A percentile compares a stretch with the other conserved stretches of the same genome.
These are phyloP conservation scores for Parachaetomium inaequale DNA, from an alignment of 495 filamentous ascomycete genomes.

Conservation along the genomic window DNA sequence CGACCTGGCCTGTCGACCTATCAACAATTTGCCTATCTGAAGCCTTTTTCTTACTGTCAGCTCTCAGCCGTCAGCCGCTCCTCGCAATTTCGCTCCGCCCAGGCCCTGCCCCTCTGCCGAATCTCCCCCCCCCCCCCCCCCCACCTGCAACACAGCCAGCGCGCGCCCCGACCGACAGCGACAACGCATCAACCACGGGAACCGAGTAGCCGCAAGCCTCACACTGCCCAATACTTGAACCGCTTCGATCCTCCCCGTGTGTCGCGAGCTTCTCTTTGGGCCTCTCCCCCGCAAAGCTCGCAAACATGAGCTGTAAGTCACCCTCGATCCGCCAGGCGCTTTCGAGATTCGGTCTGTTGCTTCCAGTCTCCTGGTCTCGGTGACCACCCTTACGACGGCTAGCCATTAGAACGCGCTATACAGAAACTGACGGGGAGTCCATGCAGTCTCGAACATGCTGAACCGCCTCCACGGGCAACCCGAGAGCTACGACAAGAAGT, in stretches of 20 bases:
- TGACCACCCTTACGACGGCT: slow-evolving; percentile 1
- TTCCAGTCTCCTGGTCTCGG: slow-evolving; percentile 10
- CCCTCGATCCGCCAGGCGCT: slow-evolving; percentile 25
- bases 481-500: slow-evolving; percentile 98
- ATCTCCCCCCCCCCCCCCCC: too few species aligned
- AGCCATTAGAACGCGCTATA: neutral
- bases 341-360: slow-evolving; percentile 26
- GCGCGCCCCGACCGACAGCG: neutral
- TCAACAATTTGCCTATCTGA: neutral
- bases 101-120: slow-evolving; percentile 12
- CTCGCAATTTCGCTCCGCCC: slow-evolving; percentile 17
- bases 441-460: slow-evolving; percentile 80
- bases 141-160: slow-evolving; percentile 20
- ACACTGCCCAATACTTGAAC: slow-evolving; percentile 8
- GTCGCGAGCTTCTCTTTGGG: slow-evolving; percentile 2
- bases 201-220: slow-evolving; percentile 7
- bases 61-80: slow-evolving; percentile 27
- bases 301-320: slow-evolving; percentile 40
- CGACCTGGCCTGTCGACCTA: slow-evolving; percentile 6
- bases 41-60: slow-evolving; percentile 12
- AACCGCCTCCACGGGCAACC: slow-evolving; percentile 98
- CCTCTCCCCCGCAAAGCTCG: slow-evolving; percentile 24
- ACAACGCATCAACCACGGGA: neutral
- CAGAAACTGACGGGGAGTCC: slow-evolving; percentile 19
- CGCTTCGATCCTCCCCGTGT: neutral